phyloP scores from a whole-genome alignment of 495 filamentous ascomycete genomes.

The Tuber calosporum region DNA sequence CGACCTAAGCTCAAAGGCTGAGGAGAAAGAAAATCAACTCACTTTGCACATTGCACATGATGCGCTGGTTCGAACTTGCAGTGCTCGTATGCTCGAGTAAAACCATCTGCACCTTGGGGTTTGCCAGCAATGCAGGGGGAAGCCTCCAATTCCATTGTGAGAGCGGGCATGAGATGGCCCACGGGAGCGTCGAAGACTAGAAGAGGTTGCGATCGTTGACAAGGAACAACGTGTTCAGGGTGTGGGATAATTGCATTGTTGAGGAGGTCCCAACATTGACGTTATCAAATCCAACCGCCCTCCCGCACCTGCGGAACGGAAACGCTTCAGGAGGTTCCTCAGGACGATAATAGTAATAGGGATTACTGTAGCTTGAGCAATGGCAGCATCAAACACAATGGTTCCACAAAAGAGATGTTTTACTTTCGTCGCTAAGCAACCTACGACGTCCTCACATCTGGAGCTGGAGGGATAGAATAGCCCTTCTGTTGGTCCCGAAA shows the following conservation, averaged over 20 bases:
- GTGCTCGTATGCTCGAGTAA: background rate
- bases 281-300: constrained; percentile 20
- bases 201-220: constrained; percentile 13
- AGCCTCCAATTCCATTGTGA: constrained; percentile 16
- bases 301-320: constrained; percentile 24
- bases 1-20: constrained; percentile 9
- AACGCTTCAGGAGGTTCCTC: constrained; percentile 24
- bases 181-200: constrained; percentile 17
- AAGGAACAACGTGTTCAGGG: constrained; percentile 40
- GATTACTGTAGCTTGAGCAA: constrained; percentile 18
- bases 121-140: constrained; percentile 31
- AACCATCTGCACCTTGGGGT: constrained; percentile 22
- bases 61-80: constrained; percentile 30
- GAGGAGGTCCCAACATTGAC: constrained; percentile 34
- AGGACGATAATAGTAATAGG: constrained; percentile 20
- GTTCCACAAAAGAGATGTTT: constrained; percentile 6
- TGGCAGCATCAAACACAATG: constrained; percentile 2
- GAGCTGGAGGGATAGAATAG: constrained; percentile 7
- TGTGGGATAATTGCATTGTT: constrained; percentile 28
- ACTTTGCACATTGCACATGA: constrained; percentile 20
- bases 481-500: constrained; percentile 18
- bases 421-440: constrained; percentile 21
- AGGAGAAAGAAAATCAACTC: constrained; percentile 12
- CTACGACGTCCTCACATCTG: background rate
- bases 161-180: constrained; percentile 23